phyloP scores from a whole-genome alignment of 768 basidiomycete species.

The Lactarius psammicola region DNA sequence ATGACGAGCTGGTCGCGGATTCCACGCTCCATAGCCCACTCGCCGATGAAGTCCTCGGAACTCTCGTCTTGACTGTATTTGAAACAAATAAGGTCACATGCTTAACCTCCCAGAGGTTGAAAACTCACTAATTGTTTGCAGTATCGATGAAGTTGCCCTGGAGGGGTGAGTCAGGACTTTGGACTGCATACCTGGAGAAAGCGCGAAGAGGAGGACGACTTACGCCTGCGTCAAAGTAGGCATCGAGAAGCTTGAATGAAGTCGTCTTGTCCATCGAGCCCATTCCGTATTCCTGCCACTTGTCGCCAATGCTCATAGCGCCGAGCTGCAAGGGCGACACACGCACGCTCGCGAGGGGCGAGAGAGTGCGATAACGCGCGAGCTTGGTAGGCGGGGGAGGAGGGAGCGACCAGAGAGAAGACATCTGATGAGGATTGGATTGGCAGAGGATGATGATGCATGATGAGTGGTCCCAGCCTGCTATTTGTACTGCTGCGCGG shows the following conservation, averaged over 20 bases:
- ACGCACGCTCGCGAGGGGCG: slow-evolving; percentile 43
- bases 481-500: neutral
- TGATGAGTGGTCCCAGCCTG: neutral
- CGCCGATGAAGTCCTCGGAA: slow-evolving; percentile 55
- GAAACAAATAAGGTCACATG: neutral
- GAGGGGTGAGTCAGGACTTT: slow-evolving; percentile 43
- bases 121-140: slow-evolving; percentile 44
- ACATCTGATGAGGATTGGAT: neutral
- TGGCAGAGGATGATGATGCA: neutral
- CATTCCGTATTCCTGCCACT: slow-evolving; percentile 39
- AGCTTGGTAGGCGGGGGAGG: slow-evolving; percentile 28
- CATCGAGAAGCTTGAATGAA: slow-evolving; percentile 47
- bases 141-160: slow-evolving; percentile 53
- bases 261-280: slow-evolving; percentile 46
- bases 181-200: slow-evolving; percentile 27
- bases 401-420: neutral
- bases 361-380: slow-evolving; percentile 41
- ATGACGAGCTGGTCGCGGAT: slow-evolving; percentile 50
- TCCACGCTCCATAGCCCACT: slow-evolving; percentile 47
- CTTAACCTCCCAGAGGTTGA: neutral
- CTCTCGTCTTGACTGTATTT: slow-evolving; percentile 49
- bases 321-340: slow-evolving; percentile 52
- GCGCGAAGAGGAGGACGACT: slow-evolving; percentile 36
- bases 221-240: slow-evolving; percentile 46
- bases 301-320: slow-evolving; percentile 49